phyloP scores from a whole-genome alignment of 441 rosid species.

The Erysimum pusillum region DNA sequence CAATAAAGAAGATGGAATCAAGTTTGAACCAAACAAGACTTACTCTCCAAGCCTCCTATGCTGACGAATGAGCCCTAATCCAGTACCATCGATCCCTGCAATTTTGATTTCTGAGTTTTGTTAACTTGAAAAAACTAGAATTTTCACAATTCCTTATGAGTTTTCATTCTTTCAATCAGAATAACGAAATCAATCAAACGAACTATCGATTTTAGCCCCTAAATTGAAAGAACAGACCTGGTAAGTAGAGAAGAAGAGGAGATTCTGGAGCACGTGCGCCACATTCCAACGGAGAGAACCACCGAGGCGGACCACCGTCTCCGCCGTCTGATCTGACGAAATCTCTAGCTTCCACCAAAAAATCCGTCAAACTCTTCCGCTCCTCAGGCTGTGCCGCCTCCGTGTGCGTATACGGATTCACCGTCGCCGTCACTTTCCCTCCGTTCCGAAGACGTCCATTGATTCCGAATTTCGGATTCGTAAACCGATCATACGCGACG shows the following conservation, averaged over 20 bases:
- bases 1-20: background rate
- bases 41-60: slow-evolving; percentile 75
- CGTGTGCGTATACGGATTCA: slow-evolving; percentile 39
- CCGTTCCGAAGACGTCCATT: no score
- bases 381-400: slow-evolving; percentile 33
- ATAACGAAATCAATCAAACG: background rate
- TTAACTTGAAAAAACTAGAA: background rate
- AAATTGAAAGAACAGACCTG: slow-evolving; percentile 52
- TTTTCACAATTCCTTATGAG: background rate
- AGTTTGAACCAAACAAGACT: slow-evolving; percentile 20
- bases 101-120: background rate
- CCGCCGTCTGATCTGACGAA: slow-evolving; percentile 46
- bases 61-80: slow-evolving; percentile 80
- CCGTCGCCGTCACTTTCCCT: slow-evolving; percentile 9
- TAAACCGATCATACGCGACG: background rate
- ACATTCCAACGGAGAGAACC: slow-evolving; percentile 84
- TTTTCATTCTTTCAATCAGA: background rate
- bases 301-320: slow-evolving; percentile 71
- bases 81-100: slow-evolving; percentile 89
- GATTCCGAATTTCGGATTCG: background rate
- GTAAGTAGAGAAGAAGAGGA: slow-evolving; percentile 79
- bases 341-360: slow-evolving; percentile 37
- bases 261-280: slow-evolving; percentile 56
- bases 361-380: slow-evolving; percentile 43
- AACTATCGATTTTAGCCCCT: background rate